Evolutionary conservation across 371 early-diverging fungal species (phyloP), one percentile per base, ranked within the genome.

Genomic region (Mucor indicus): DNA sequence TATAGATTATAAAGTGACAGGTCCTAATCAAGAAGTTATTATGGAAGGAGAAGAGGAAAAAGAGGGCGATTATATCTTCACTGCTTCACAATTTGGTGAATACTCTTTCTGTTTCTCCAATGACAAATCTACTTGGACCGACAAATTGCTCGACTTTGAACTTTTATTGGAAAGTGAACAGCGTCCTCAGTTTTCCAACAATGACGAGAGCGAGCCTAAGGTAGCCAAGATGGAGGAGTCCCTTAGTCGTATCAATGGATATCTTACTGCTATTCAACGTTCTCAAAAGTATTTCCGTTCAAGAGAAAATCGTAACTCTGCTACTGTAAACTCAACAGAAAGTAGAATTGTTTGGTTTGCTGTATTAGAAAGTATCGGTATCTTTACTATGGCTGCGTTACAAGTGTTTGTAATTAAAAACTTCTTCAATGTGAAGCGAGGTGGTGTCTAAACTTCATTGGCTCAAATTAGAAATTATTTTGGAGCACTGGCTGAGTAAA

Each of bases 51-150:
- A 84, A 50, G 81, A 83, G 42, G 91, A 93, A 67, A 86, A 89
- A 40, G 93, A 94, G 64, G 92, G 89, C 44, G 95, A 96, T 76
- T 91, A 72, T 69, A 89, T 92, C 23, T 89, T 96, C 65, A 81
- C 89, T 2, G 89, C 90, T 4, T 80, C 81, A 24, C 60, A 78
- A 23, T 73, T 75, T 12, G 97, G 97, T 44, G 97, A 96, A 62
- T 90, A 91, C 67, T 67, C 88, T 11, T 91, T 92, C 77, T 95
- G 95, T 78, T 96, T 96, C 80, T 83, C 82, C 52, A 96, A 96
- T 64, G 77, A 77, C 31, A 85, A 89, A 80, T 86, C 92, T 25
- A 88, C 92, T 11, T 91, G 89, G 70, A 85, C 88, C 23, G 90
- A 92, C 48, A 96, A 96, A 62, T 62, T 86, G 17, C 75, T 96